Evolutionary conservation across 2,329 filamentous ascomycete genomes (phyloP), one percentile per base, ranked within the genome.

Genomic region (Cucurbitaria berberidis): DNA sequence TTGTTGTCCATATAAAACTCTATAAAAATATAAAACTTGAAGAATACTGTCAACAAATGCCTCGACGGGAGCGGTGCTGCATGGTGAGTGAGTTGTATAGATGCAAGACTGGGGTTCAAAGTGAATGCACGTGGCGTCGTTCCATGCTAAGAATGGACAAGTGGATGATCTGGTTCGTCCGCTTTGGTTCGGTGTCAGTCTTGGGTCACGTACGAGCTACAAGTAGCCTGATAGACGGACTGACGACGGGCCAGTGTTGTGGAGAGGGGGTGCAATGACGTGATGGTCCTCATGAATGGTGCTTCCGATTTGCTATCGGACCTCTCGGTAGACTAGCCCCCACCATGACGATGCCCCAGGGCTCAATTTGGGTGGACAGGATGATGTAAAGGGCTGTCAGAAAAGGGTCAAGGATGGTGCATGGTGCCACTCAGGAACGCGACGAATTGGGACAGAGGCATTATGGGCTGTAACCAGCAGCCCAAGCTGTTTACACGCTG

Each of bases 361-460:
- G 10, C 24, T 42, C 29, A 15, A 9, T 10, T 13, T 34, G 22
- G 40, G 9, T 27, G 18, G 24, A n/a, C 40, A 32, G 41, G 41
- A 34, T 44, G 41, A 34, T 22, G 19, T 19, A 34, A 22, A 32
- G 27, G 27, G 27, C 36, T 22, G 42, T 32, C 56, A 8, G 19
- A 11, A 8, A 3, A 3, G 8, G 26, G 26, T 9, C 13, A 15
- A 41, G 21, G 21, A 41, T 27, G n/a, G n/a, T 8, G 40, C 15
- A 26, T 24, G 5, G 24, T 27, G 41, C 11, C 41, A 45, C 27
- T 9, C 26, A 46, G 32, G 44, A 36, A 36, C 44, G 13, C 9
- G 26, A 34, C 45, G 45, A 48, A 48, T 48, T 29, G 26, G 36
- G 45, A 15, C 21, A 13, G 19, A 21, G 45, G 4, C 18, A 22